Evolutionary conservation across 2,329 filamentous ascomycete genomes (phyloP), one percentile per base, ranked within the genome.

Genomic region (Trichoderma pleuroti): DNA sequence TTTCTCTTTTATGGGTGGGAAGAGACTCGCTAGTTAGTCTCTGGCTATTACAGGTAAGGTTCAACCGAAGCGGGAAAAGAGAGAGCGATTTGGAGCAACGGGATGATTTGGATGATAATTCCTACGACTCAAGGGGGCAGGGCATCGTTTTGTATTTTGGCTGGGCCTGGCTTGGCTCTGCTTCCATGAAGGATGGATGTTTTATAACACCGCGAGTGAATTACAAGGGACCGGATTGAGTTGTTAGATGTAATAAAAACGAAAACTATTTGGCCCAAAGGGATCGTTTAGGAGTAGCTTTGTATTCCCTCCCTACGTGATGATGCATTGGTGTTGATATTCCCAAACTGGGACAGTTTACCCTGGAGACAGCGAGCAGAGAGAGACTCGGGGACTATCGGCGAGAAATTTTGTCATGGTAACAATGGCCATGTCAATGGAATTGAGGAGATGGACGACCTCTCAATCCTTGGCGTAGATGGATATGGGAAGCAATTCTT

Each of bases 61-160:
- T 54, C 32, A 42, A 34, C n/a, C 49, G 68, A 56, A 42, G 11
- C 2, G 39, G n/a, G 21, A 60, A 46, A 60, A 61, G 56, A 52
- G 52, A 36, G 56, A 34, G 39, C 28, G 42, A 30, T 56, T 62
- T 52, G 60, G 52, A 64, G 46, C 62, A 67, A 42, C 3, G 59
- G 71, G 59, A 65, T 73, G 59, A 68, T 68, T 52, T 64, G 64
- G 70, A 68, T 68, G 42, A 71, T 46, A 61, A 68, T 60, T 68
- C 57, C 56, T 46, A 65, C 42, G 65, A 71, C 57, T 59, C 28
- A 28, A 57, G 26, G 42, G 46, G 56, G 54, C 66, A 36, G 36
- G 65, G 66, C 66, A 61, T 61, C 30, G 56, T 49, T 68, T 39
- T 54, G 21, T 54, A 34, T 54, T 34, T 65, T 32, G 10, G 30